Evolutionary conservation across 352 stramenopile genomes (phyloP).

Genomic region (Phytophthora nicotianae): DNA sequence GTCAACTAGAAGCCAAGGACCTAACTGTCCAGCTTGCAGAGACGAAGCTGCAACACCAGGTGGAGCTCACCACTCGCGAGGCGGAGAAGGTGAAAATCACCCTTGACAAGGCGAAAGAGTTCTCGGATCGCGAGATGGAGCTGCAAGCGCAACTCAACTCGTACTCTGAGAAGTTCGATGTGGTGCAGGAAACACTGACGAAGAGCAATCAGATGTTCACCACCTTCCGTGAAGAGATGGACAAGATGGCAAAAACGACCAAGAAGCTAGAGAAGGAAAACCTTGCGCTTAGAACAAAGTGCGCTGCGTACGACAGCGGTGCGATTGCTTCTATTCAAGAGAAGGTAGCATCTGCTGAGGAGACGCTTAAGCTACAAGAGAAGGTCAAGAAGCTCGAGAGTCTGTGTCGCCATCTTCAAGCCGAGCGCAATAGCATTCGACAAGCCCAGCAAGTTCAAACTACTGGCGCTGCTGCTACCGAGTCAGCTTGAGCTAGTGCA

Average conservation of each 20-base stretch:
- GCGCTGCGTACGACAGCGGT: slow-evolving; percentile 74
- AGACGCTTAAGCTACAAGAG: slow-evolving; percentile 74
- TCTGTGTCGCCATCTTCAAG: slow-evolving; percentile 82
- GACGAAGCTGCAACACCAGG: slow-evolving; percentile 80
- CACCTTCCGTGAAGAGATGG: slow-evolving; percentile 85
- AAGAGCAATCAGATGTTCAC: slow-evolving; percentile 90
- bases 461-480: slow-evolving; percentile 16
- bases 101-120: slow-evolving; percentile 85
- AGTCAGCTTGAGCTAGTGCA: slow-evolving; percentile 27
- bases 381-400: slow-evolving; percentile 87
- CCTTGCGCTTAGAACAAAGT: slow-evolving; percentile 78
- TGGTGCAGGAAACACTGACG: slow-evolving; percentile 82
- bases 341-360: slow-evolving; percentile 61
- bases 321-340: slow-evolving; percentile 82
- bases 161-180: slow-evolving; percentile 88
- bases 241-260: slow-evolving; percentile 89
- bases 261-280: slow-evolving; percentile 91
- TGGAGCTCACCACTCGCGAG: slow-evolving; percentile 74
- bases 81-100: slow-evolving; percentile 72
- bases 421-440: slow-evolving; percentile 66
- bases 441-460: slow-evolving; percentile 38
- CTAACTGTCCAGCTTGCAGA: slow-evolving; percentile 81
- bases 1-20: slow-evolving; percentile 85
- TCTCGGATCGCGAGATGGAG: slow-evolving; percentile 75
- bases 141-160: slow-evolving; percentile 78